A percentile compares a stretch with the other conserved stretches of the same genome.
Evolutionary conservation across 2,329 filamentous ascomycete genomes (phyloP).

Genomic region (Phoma sp.): DNA sequence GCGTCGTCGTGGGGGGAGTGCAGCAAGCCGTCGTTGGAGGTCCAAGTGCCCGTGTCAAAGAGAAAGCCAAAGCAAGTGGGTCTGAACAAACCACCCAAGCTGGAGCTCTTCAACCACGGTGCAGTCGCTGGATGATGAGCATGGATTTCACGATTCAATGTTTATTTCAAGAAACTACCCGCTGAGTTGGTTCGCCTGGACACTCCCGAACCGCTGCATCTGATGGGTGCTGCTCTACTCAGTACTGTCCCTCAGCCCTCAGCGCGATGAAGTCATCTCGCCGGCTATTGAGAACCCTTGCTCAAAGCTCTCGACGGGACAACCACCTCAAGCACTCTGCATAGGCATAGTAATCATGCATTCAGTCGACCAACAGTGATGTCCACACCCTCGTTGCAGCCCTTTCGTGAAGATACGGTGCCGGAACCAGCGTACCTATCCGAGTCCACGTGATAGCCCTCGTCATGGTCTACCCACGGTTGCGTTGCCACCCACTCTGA

Average conservation of each 20-base stretch:
- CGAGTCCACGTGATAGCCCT: constrained; percentile 9
- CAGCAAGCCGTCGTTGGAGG: not conserved
- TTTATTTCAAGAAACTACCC: too few species aligned
- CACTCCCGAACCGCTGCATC: too few species aligned
- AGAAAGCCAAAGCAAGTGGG: not conserved
- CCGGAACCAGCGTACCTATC: not conserved
- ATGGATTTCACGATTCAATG: too few species aligned
- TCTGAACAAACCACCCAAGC: not conserved
- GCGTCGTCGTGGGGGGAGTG: constrained; percentile 5
- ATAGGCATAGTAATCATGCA: not conserved
- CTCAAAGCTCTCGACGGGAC: constrained; percentile 7
- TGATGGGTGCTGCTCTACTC: too few species aligned
- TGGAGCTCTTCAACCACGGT: not conserved
- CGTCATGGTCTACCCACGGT: constrained; percentile 10
- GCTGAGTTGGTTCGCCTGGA: too few species aligned
- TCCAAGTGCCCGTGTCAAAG: too few species aligned
- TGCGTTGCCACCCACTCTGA: constrained; percentile 21
- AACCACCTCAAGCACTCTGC: not conserved
- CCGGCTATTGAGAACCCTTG: constrained; percentile 2
- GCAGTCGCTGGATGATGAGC: not conserved
- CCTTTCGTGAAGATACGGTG: not conserved
- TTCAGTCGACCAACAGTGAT: too few species aligned
- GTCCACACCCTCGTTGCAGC: not conserved
- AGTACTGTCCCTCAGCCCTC: not conserved
- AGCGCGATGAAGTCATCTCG: constrained; percentile 15